phyloP scores from a whole-genome alignment of 2,329 filamentous ascomycete genomes.

The Phaeophleospora eucalypticola region DNA sequence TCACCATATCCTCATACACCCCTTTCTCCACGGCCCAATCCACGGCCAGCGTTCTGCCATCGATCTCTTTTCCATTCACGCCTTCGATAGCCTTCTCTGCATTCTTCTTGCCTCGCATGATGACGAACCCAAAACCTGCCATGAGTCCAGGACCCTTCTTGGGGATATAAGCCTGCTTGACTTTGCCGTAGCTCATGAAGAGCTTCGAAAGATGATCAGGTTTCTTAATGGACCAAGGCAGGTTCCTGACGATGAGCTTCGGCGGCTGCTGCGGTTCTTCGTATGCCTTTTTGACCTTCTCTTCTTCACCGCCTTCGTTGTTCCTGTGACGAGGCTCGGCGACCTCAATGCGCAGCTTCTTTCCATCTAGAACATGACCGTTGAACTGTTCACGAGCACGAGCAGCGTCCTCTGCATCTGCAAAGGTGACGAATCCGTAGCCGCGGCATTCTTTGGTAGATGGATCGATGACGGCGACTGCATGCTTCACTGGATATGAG shows the following conservation, averaged over 20 bases:
- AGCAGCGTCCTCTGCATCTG: slow-evolving; percentile 84
- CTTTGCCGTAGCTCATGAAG: slow-evolving; percentile 85
- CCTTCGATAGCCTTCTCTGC: slow-evolving; percentile 81
- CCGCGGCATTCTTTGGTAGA: slow-evolving; percentile 83
- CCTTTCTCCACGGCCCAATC: slow-evolving; percentile 96
- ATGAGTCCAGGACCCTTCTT: slow-evolving; percentile 65
- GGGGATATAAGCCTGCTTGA: slow-evolving; percentile 82
- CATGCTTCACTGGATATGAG: slow-evolving; percentile 91
- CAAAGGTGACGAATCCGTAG: slow-evolving; percentile 95
- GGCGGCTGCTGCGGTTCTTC: slow-evolving; percentile 66
- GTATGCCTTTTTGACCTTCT: slow-evolving; percentile 66
- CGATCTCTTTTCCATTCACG: slow-evolving; percentile 85
- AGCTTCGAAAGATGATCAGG: slow-evolving; percentile 73
- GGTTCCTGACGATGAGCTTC: slow-evolving; percentile 83
- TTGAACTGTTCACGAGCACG: slow-evolving; percentile 78
- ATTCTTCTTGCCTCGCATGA: slow-evolving; percentile 81
- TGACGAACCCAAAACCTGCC: slow-evolving; percentile 88
- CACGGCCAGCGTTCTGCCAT: slow-evolving; percentile 83
- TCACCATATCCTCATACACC: slow-evolving; percentile 56
- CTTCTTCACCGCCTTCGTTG: slow-evolving; percentile 32
- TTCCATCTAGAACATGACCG: slow-evolving; percentile 70
- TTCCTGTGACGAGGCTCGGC: slow-evolving; percentile 79
- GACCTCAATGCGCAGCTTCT: slow-evolving; percentile 79
- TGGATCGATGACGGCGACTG: slow-evolving; percentile 83
- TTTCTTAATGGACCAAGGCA: slow-evolving; percentile 93